Conservation (phyloP, 2,329 filamentous ascomycete genomes). For the Dactylella cylindrospora region DNA sequence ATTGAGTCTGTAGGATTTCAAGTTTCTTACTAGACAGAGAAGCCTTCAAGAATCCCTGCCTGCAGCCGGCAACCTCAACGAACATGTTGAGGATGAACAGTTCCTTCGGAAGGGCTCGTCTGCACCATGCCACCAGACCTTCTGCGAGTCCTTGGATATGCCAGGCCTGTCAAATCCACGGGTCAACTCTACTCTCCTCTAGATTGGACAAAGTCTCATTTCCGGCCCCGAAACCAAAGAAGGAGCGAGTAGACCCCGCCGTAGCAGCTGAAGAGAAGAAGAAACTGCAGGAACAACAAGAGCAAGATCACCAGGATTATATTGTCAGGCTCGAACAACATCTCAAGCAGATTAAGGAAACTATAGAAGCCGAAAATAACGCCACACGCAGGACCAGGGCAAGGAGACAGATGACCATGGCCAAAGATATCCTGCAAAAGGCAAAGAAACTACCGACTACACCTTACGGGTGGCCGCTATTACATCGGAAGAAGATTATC, state of each 20-base stretch:
- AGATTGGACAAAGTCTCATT: constrained; percentile 9
- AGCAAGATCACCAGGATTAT: constrained; percentile 8
- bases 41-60: too few relatives aligned
- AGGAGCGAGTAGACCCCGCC: constrained; percentile 4
- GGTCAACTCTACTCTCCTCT: background rate
- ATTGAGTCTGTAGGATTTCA: too few relatives aligned
- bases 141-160: constrained; percentile 32
- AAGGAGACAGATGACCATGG: background rate
- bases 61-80: background rate
- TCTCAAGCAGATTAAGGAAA: background rate
- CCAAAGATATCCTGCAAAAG: background rate
- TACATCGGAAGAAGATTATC: constrained; percentile 20
- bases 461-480: constrained; percentile 13
- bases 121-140: constrained; percentile 2
- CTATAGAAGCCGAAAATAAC: background rate
- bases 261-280: constrained; percentile 8
- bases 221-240: background rate
- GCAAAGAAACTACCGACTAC: constrained; percentile 14
- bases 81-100: constrained; percentile 24
- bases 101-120: constrained; percentile 9
- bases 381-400: background rate
- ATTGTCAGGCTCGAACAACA: constrained; percentile 9
- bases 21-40: too few relatives aligned
- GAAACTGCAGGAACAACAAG: background rate
- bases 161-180: constrained; percentile 21